phyloP scores from a whole-genome alignment of 768 basidiomycete species.

The Steccherinum ochraceum region DNA sequence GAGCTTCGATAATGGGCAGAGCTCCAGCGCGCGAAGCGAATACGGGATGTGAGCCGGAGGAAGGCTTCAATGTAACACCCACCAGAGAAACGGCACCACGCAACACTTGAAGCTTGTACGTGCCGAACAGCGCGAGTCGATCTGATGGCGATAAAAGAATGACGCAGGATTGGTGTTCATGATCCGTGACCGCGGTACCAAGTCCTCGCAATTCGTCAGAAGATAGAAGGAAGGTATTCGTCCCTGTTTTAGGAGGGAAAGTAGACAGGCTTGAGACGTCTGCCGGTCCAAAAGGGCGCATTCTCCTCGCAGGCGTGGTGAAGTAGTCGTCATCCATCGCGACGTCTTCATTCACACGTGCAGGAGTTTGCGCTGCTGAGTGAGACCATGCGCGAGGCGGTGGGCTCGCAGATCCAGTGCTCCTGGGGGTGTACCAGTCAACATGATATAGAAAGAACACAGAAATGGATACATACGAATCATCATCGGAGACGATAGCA shows the following conservation, averaged over 20 bases:
- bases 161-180: conserved; percentile 26
- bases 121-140: conserved; percentile 63
- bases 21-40: conserved; percentile 82
- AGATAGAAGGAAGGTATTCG: conserved; percentile 42
- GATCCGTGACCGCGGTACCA: neutral
- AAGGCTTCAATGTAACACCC: conserved; percentile 44
- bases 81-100: conserved; percentile 52
- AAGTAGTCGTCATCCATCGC: conserved; percentile 25
- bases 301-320: conserved; percentile 2
- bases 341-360: too few species aligned
- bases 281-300: conserved; percentile 7
- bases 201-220: conserved; percentile 26
- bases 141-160: conserved; percentile 42
- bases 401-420: conserved; percentile 6
- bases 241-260: conserved; percentile 37
- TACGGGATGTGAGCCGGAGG: conserved; percentile 38
- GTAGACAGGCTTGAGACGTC: conserved; percentile 32
- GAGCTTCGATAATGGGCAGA: conserved; percentile 45
- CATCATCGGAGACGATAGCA: conserved; percentile 9
- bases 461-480: conserved; percentile 28
- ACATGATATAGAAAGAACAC: too few species aligned
- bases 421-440: too few species aligned
- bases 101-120: conserved; percentile 54
- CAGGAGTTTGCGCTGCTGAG: conserved; percentile 33
- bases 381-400: conserved; percentile 51